Percentiles rank a stretch among this genome's conserved stretches.
Conservation (phyloP, 2,329 filamentous ascomycete species). For the Aspergillus eucalypticola region DNA sequence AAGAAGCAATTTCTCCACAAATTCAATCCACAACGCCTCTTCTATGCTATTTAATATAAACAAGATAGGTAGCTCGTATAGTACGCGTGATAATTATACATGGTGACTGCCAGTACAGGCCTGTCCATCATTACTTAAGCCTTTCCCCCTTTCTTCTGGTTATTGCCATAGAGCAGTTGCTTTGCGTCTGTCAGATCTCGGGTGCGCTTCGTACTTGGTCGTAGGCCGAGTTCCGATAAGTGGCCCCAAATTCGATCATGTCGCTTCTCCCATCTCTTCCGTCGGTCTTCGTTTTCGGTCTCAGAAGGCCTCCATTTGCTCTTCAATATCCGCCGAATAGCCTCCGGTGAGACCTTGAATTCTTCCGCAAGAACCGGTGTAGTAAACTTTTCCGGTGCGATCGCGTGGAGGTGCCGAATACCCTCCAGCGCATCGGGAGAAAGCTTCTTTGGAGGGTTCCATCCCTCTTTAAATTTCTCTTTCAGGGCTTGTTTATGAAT, state of each 20-base stretch:
- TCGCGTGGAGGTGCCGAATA: conserved; percentile 76
- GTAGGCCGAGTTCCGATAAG: conserved; percentile 53
- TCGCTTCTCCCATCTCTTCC: conserved; percentile 47
- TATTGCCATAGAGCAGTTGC: conserved; percentile 25
- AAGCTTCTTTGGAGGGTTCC: conserved; percentile 80
- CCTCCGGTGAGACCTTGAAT: conserved; percentile 86
- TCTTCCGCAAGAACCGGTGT: conserved; percentile 71
- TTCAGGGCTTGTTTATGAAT: conserved; percentile 73
- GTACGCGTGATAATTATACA: conserved; percentile 8
- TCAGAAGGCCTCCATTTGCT: conserved; percentile 50
- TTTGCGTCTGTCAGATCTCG: conserved; percentile 27
- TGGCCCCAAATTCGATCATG: conserved; percentile 49
- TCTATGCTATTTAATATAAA: neutral
- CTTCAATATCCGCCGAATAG: conserved; percentile 79
- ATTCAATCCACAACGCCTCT: neutral
- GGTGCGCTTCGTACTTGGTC: conserved; percentile 53
- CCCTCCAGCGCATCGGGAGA: conserved; percentile 92
- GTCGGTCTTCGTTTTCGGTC: conserved; percentile 41
- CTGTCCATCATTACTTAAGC: neutral
- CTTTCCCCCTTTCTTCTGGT: conserved; percentile 10
- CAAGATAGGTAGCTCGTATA: neutral
- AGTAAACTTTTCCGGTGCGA: conserved; percentile 75
- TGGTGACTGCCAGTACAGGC: too few relatives aligned
- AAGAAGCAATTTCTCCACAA: neutral
- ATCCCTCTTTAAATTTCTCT: conserved; percentile 75